Evolutionary conservation across 208 protist species (phyloP), one percentile per base, ranked within the genome.

Genomic region (Leishmania mexicana): DNA sequence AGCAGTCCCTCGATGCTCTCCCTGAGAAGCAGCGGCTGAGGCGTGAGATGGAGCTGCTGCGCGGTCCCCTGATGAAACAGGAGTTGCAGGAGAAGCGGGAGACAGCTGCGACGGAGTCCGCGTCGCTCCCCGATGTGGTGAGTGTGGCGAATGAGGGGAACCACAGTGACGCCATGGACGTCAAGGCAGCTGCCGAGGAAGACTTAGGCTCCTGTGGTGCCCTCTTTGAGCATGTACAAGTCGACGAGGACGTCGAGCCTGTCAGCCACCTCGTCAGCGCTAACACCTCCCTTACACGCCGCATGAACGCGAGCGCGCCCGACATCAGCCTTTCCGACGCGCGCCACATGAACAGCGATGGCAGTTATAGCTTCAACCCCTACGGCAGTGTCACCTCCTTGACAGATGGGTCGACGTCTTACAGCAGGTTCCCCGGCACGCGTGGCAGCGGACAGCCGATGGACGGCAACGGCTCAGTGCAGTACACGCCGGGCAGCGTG

Each of bases 351-450:
- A 89, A 86, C 88, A 81, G 79, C 73, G 77, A 87, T 47, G 85
- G 85, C 47, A 87, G 86, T 75, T 88, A 87, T 78, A 89, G 81
- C 72, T 90, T 87, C 83, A 88, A 89, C 74, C 84, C 81, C 21
- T 86, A 89, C 74, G 80, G 81, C 73, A 87, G 80, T 75, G n/a
- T 90, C 74, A 84, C 87, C n/a, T 90, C 87, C 51, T 75, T 90
- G 47, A 49, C 87, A 31, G 87, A 90, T 4, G 87, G 71, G 76
- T 81, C 84, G 8, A 73, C 47, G 31, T 84, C 84, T 11, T 84
- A 83, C 79, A 72, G 42, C 28, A 73, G 78, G 15, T 47, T 71
- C 49, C 74, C 82, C 40, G 74, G 62, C 2, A 75, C 60, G 38
- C 82, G 82, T 49, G 73, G 73, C 72, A 71, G 57, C 51, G 70